Evolutionary conservation across 169 alveolate genomes (phyloP), one percentile per base, ranked within the genome.

Genomic region (Cryptosporidium sp.): DNA sequence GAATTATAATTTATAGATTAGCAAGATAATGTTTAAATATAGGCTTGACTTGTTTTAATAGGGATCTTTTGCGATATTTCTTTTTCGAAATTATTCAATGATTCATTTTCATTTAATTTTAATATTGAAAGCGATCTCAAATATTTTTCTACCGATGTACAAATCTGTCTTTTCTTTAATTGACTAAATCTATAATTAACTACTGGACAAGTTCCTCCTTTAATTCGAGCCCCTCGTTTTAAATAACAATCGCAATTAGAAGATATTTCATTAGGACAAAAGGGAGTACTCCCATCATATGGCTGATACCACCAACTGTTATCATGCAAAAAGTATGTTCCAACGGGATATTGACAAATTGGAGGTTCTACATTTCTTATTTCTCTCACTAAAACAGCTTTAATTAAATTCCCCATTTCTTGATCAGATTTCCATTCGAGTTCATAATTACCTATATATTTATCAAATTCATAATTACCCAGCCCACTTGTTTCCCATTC

Each of bases 221-320:
- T 80, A 45, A 21, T 31, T 62, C 89, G 37, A 2, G 73, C 16
- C 62, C 89, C 89, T 39, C 89, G 39, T 42, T 80, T 61, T 18
- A 80, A 8, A 42, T 23, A 65, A 31, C 89, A 80, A 62, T 5
- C n/a, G 44, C 89, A 80, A 26, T 21, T 35, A 14, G 89, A 80
- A 42, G 62, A 44, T 44, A 80, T 80, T 45, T 80, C 75, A 26
- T 44, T 48, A 8, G 62, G 93, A 71, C 39, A 91, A 85, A 92
- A 91, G 14, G 92, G 92, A n/a, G 92, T 60, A 45, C 35, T 48
- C 1, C 92, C 92, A 67, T 85, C 87, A 67, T 71, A 85, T 31
- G 92, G 92, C 37, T 85, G 92, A 45, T 85, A 85, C 92, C 92
- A 85, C 85, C 84, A 70, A 12, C 26, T 48, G 7, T 58, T 48